phyloP scores from a whole-genome alignment of 2,329 filamentous ascomycete genomes.

The Aspergillus neoniger region DNA sequence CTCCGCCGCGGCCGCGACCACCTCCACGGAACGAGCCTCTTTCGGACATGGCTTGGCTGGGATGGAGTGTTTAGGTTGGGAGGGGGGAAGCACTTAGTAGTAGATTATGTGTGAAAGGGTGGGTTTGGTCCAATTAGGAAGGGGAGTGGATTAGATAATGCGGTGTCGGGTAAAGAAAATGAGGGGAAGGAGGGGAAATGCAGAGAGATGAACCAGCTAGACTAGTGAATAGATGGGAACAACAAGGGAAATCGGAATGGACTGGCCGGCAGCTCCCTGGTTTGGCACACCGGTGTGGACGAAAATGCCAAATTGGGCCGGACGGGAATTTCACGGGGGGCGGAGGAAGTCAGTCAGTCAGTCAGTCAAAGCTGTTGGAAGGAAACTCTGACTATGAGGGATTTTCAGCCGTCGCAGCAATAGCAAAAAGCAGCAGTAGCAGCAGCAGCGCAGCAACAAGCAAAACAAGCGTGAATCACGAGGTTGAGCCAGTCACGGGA shows the following conservation, averaged over 20 bases:
- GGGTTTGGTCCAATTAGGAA: not conserved
- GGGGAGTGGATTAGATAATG: constrained; percentile 8
- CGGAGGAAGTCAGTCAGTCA: constrained; percentile 9
- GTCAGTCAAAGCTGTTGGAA: not conserved
- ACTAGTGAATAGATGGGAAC: not conserved
- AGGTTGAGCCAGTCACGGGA: constrained; percentile 9
- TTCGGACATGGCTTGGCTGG: constrained; percentile 40
- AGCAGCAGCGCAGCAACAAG: not conserved
- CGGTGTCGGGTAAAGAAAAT: not conserved
- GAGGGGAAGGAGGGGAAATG: not conserved
- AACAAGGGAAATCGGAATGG: not conserved
- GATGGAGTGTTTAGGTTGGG: not conserved
- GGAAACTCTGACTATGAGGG: constrained; percentile 24
- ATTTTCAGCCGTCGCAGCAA: constrained; percentile 19
- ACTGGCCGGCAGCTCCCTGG: not conserved
- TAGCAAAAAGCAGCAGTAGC: constrained; percentile 9
- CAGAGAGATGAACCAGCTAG: not conserved
- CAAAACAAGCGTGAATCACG: not conserved
- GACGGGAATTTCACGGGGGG: constrained; percentile 14
- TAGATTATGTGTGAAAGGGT: constrained; percentile 11
- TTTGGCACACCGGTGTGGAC: constrained; percentile 1
- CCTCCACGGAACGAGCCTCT: constrained; percentile 60
- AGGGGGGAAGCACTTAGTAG: not conserved
- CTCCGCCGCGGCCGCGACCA: constrained; percentile 38
- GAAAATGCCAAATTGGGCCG: not conserved